Evolutionary conservation across 23 red algal genomes (phyloP), one percentile per base, ranked within the genome.

Genomic region (Gracilaria domingensis): DNA sequence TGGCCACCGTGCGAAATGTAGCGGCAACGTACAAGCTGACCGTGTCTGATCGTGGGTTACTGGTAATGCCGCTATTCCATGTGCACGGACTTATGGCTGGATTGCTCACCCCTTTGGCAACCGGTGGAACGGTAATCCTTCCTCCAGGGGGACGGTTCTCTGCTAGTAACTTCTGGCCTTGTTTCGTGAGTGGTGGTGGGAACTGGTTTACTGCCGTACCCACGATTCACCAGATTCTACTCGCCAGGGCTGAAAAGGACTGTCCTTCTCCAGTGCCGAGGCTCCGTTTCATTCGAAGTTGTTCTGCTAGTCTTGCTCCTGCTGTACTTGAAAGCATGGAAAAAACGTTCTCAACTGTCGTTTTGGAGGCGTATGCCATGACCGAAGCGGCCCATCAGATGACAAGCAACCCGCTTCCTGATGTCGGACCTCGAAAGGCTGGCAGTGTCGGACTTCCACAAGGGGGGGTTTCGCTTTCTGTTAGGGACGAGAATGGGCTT

Each of bases 141-240:
- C 95, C 95, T 56, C 59, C 84, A 32, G 78, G 50, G 55, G 95
- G 91, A 40, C 89, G 80, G 35, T 98, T 98, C 58, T 98, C 95
- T 20, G 95, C 95, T 25, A 94, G 90, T 16, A 67, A 45, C 20
- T 98, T 98, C 82, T 98, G 95, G 95, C 87, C 91, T 26, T 61
- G 58, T 34, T 66, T 82, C 55, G 55, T 74, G 14, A 32, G 50
- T 8, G 55, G 64, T 57, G 23, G 60, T 36, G 78, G 88, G 12
- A 98, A 91, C 9, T 98, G 95, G 95, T 98, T 95, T 66, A 98
- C 95, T 3, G 95, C 95, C 3, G 95, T 98, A 11, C 95, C 95
- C 0, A 98, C 95, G 9, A 98, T 98, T 76, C 95, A 98, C 35
- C 95, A 98, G 57, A 93, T 98, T 48, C 78, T 98, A 20, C 85